phyloP scores from a whole-genome alignment of 805 yeast genomes.

The Yarrowia yakushimensis region DNA sequence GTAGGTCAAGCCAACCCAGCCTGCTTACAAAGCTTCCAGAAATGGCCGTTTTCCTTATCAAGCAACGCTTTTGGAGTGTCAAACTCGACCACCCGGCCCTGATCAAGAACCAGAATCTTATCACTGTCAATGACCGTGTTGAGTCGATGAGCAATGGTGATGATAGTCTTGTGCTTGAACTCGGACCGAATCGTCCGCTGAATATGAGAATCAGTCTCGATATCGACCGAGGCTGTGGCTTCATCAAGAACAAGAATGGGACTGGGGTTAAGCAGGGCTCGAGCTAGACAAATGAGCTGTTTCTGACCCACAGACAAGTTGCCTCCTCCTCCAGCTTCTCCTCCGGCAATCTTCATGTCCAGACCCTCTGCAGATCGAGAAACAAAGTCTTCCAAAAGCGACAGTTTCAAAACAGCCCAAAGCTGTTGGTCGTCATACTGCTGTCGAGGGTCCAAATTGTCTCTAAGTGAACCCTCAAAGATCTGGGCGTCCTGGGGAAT shows the following conservation, averaged over 20 bases:
- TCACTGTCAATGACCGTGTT: constrained; percentile 81
- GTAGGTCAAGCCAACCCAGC: constrained; percentile 54
- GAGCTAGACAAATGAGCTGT: constrained; percentile 72
- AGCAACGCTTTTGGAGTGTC: constrained; percentile 66
- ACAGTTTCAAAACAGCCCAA: constrained; percentile 62
- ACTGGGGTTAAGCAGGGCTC: constrained; percentile 68
- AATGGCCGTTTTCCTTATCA: constrained; percentile 61
- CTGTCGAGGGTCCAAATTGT: constrained; percentile 74
- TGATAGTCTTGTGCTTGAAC: constrained; percentile 65
- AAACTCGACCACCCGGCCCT: constrained; percentile 67
- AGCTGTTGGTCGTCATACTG: constrained; percentile 53
- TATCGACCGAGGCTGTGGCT: constrained; percentile 78
- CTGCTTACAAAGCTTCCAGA: constrained; percentile 75
- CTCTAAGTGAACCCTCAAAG: constrained; percentile 73
- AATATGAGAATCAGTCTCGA: constrained; percentile 68
- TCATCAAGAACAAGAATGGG: constrained; percentile 74
- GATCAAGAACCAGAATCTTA: constrained; percentile 64
- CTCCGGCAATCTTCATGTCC: constrained; percentile 56
- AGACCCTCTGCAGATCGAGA: constrained; percentile 41
- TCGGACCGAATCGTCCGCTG: constrained; percentile 69
- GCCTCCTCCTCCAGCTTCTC: constrained; percentile 74
- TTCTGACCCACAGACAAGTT: constrained; percentile 80
- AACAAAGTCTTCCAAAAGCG: constrained; percentile 52
- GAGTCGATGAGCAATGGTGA: constrained; percentile 81
- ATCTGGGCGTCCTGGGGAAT: constrained; percentile 89